Percentiles rank a stretch among this genome's conserved stretches.
Evolutionary conservation across 2,329 filamentous ascomycete species (phyloP).

Genomic region (Xylariaceae sp.): DNA sequence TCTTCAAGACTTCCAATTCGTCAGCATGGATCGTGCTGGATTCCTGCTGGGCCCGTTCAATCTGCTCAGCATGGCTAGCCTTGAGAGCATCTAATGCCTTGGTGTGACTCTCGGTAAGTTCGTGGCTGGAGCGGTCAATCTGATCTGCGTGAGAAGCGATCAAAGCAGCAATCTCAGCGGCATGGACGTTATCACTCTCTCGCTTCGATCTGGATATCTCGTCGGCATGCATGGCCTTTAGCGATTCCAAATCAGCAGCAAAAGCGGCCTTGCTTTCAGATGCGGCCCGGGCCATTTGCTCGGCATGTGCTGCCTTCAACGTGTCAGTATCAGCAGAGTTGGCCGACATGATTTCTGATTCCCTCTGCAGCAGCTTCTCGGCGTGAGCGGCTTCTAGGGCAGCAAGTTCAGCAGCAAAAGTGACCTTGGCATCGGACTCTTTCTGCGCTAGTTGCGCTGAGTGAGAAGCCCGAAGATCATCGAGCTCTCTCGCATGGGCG

Average conservation of each 20-base stretch:
- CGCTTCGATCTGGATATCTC: slow-evolving; percentile 15
- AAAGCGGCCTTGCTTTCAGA: slow-evolving; percentile 6
- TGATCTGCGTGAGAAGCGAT: slow-evolving; percentile 13
- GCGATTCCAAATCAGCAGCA: slow-evolving; percentile 11
- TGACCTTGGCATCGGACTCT: slow-evolving; percentile 13
- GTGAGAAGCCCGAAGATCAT: slow-evolving; percentile 10
- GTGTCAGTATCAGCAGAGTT: slow-evolving; percentile 16
- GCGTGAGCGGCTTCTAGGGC: slow-evolving; percentile 4
- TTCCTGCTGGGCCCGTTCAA: slow-evolving; percentile 14
- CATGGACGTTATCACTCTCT: slow-evolving; percentile 15
- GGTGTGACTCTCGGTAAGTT: slow-evolving; percentile 15
- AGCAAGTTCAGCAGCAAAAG: slow-evolving; percentile 11
- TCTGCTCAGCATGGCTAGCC: slow-evolving; percentile 14
- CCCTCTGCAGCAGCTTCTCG: slow-evolving; percentile 6
- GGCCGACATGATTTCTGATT: slow-evolving; percentile 5
- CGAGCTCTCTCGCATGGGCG: slow-evolving; percentile 11
- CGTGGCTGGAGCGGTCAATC: slow-evolving; percentile 14
- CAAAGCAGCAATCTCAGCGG: slow-evolving; percentile 19
- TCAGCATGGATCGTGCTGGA: slow-evolving; percentile 11
- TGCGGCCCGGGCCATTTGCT: slow-evolving; percentile 5
- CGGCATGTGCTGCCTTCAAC: slow-evolving; percentile 12
- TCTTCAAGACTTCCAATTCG: slow-evolving; percentile 16
- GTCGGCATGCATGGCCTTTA: slow-evolving; percentile 17
- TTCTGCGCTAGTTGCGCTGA: slow-evolving; percentile 9
- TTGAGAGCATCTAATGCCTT: slow-evolving; percentile 17